Evolutionary conservation across 352 stramenopile species (phyloP).

Genomic region (Pythium sp.): DNA sequence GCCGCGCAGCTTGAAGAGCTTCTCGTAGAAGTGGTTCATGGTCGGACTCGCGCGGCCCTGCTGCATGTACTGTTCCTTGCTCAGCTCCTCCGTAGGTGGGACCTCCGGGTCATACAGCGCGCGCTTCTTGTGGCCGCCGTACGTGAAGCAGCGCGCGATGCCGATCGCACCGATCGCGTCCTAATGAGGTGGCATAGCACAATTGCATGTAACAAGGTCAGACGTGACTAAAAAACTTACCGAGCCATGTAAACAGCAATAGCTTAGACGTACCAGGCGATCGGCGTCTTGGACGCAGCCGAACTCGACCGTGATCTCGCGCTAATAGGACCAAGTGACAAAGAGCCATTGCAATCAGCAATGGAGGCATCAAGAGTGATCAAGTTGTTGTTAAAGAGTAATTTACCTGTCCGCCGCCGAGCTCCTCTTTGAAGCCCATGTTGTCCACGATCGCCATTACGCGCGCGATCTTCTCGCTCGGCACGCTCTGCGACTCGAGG

Average conservation of each 20-base stretch:
- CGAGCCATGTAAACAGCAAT: too few relatives aligned
- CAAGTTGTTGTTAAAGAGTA: too few relatives aligned
- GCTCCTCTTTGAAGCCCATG: slow-evolving; percentile 86
- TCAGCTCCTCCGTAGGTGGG: slow-evolving; percentile 51
- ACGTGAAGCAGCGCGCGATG: slow-evolving; percentile 91
- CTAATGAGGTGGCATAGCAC: slow-evolving; percentile 16
- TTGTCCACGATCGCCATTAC: slow-evolving; percentile 82
- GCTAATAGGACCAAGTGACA: background rate
- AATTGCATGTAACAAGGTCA: background rate
- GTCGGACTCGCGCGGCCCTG: slow-evolving; percentile 61
- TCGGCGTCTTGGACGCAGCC: slow-evolving; percentile 90
- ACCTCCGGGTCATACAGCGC: slow-evolving; percentile 74
- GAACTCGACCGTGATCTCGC: slow-evolving; percentile 53
- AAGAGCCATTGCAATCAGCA: background rate
- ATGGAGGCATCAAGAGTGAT: background rate
- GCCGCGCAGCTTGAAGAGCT: slow-evolving; percentile 83
- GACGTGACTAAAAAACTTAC: too few relatives aligned
- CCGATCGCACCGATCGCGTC: slow-evolving; percentile 90
- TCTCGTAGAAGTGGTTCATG: slow-evolving; percentile 92
- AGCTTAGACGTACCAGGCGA: slow-evolving; percentile 61
- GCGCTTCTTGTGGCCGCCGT: slow-evolving; percentile 81
- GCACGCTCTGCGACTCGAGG: slow-evolving; percentile 47
- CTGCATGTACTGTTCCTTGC: slow-evolving; percentile 81
- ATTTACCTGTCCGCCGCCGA: slow-evolving; percentile 26
- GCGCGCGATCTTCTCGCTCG: slow-evolving; percentile 45